phyloP scores from a whole-genome alignment of 75 land plant species.

The Cupressus sempervirens region DNA sequence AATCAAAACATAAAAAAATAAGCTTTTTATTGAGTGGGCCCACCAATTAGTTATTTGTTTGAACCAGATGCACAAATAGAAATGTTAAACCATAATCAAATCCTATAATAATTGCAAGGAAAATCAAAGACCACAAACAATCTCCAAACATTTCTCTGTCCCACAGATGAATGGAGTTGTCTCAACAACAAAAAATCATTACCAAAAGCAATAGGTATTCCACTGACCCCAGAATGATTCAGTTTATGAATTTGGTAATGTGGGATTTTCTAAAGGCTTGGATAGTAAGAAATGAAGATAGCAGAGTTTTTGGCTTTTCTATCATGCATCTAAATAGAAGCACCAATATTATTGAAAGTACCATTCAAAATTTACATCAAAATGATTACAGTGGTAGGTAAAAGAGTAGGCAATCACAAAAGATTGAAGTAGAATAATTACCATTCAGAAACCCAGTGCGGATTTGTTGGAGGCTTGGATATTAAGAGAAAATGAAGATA shows the following conservation, averaged over 20 bases:
- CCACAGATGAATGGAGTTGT: not conserved
- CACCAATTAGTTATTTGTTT: not conserved
- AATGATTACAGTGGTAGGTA: not conserved
- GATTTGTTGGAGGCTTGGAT: no score
- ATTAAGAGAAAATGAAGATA: not conserved
- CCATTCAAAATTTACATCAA: not conserved
- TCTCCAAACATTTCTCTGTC: not conserved
- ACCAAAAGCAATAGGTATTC: not conserved
- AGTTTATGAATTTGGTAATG: not conserved
- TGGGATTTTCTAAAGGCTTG: not conserved
- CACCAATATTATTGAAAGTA: not conserved
- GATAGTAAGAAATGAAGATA: not conserved
- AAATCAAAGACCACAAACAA: not conserved
- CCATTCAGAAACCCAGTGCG: not conserved
- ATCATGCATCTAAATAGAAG: not conserved
- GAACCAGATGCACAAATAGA: not conserved
- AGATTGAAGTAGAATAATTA: not conserved
- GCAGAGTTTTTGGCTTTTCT: not conserved
- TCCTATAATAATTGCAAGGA: not conserved
- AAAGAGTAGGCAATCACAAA: not conserved
- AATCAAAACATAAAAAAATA: conserved; percentile 5
- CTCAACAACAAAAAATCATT: not conserved
- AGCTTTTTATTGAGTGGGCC: not conserved
- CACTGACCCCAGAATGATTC: not conserved
- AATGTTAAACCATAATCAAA: not conserved